phyloP scores from a whole-genome alignment of 805 yeast genomes.

The Candida sonorensis region DNA sequence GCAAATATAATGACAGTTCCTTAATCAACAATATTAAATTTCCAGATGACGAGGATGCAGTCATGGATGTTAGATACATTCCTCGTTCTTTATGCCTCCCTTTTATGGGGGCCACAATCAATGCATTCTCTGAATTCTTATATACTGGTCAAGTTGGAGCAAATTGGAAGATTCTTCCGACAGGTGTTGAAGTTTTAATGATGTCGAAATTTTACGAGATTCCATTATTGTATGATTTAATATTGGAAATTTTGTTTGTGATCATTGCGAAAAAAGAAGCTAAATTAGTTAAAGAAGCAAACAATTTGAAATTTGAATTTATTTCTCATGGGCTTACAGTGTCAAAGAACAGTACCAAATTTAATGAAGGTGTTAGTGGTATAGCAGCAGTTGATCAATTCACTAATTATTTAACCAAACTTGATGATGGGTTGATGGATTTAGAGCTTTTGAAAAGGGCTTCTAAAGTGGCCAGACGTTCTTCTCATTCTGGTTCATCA shows the following conservation, averaged over 20 bases:
- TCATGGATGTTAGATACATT: constrained; percentile 52
- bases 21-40: constrained; percentile 6
- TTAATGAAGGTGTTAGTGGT: constrained; percentile 13
- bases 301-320: constrained; percentile 22
- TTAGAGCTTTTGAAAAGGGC: constrained; percentile 44
- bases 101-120: constrained; percentile 51
- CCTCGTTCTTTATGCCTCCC: constrained; percentile 70
- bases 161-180: constrained; percentile 66
- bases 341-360: constrained; percentile 2
- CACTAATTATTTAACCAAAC: constrained; percentile 48
- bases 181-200: constrained; percentile 55
- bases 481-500: constrained; percentile 7
- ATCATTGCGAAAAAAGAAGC: constrained; percentile 64
- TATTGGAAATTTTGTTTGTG: constrained; percentile 62
- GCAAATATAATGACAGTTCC: too few species aligned
- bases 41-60: constrained; percentile 11
- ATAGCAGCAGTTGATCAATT: constrained; percentile 36
- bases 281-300: constrained; percentile 35
- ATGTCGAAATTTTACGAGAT: constrained; percentile 61
- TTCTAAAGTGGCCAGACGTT: constrained; percentile 24
- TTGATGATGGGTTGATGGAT: constrained; percentile 64
- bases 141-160: constrained; percentile 77
- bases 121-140: constrained; percentile 64
- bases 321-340: constrained; percentile 6
- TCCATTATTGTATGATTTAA: constrained; percentile 63